phyloP scores from a whole-genome alignment of 2,329 filamentous ascomycete species.

The Exutisphaerella laricina region DNA sequence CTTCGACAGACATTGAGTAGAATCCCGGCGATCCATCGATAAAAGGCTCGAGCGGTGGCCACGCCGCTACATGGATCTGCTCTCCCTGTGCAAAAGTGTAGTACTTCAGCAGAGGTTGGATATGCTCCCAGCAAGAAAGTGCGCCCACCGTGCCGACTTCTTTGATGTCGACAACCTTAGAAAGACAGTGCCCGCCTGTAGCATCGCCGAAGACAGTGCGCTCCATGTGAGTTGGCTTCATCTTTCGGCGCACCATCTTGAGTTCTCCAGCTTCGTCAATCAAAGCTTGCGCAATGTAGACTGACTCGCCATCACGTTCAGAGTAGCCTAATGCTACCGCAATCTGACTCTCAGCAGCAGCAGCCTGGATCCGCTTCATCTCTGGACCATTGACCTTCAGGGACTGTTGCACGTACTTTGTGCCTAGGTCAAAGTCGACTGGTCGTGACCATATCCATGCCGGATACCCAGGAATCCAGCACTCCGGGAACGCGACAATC shows the following conservation, averaged over 20 bases:
- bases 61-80: constrained; percentile 38
- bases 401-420: constrained; percentile 43
- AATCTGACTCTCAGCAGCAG: constrained; percentile 33
- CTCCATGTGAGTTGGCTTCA: constrained; percentile 43
- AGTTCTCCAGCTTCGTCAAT: constrained; percentile 34
- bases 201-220: constrained; percentile 41
- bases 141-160: constrained; percentile 34
- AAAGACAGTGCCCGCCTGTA: constrained; percentile 29
- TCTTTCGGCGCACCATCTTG: constrained; percentile 36
- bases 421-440: constrained; percentile 37
- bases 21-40: constrained; percentile 29
- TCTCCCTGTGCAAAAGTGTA: constrained; percentile 37
- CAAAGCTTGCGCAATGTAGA: constrained; percentile 39
- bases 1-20: constrained; percentile 37
- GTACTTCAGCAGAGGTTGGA: constrained; percentile 40
- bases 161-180: constrained; percentile 32
- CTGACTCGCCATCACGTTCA: constrained; percentile 35
- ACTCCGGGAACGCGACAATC: constrained; percentile 48
- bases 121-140: constrained; percentile 40
- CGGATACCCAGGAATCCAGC: constrained; percentile 43
- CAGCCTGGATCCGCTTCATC: constrained; percentile 39
- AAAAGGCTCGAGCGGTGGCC: constrained; percentile 36
- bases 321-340: constrained; percentile 38
- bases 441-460: constrained; percentile 43
- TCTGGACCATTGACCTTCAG: constrained; percentile 38